These are phyloP conservation scores for Colletotrichum magnum DNA, from an alignment of 2,329 filamentous ascomycete genomes.

Conservation along the genomic window DNA sequence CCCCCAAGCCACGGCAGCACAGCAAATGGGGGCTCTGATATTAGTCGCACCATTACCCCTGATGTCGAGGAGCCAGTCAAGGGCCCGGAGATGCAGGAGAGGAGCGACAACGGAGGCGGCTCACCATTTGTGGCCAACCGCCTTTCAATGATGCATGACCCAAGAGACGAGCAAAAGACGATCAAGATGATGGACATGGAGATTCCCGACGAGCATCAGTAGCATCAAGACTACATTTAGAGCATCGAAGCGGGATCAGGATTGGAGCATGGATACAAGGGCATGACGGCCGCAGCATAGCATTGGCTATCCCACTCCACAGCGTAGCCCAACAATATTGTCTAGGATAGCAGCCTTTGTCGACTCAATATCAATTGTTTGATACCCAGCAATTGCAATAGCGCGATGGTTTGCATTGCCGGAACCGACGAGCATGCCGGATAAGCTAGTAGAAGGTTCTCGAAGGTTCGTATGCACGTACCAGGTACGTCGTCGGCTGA, in stretches of 20 bases:
- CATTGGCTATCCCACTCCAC: constrained; percentile 12
- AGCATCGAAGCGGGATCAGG: constrained; percentile 7
- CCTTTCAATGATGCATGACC: constrained; percentile 30
- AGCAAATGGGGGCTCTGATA: constrained; percentile 40
- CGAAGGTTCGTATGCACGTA: constrained; percentile 47
- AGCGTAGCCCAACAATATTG: constrained; percentile 9
- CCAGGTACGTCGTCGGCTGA: constrained; percentile 1
- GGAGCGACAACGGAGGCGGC: constrained; percentile 43
- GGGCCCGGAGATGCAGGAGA: constrained; percentile 63
- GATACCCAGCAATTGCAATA: constrained; percentile 27
- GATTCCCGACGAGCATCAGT: constrained; percentile 45
- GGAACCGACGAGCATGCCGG: neutral
- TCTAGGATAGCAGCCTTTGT: constrained; percentile 5
- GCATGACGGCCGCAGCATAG: constrained; percentile 15
- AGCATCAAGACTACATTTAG: constrained; percentile 22
- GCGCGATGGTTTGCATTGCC: neutral
- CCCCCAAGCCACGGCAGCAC: constrained; percentile 39
- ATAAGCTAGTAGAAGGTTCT: constrained; percentile 48
- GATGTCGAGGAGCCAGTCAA: constrained; percentile 42
- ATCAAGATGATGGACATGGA: constrained; percentile 57
- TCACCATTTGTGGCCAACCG: constrained; percentile 46
- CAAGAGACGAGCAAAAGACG: constrained; percentile 41
- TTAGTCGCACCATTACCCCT: constrained; percentile 39
- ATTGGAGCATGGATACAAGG: constrained; percentile 12
- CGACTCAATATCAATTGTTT: constrained; percentile 28